Base-by-base conservation (phyloP, 2,329 filamentous ascomycete genomes). In the Kalmusia sp. region DNA sequence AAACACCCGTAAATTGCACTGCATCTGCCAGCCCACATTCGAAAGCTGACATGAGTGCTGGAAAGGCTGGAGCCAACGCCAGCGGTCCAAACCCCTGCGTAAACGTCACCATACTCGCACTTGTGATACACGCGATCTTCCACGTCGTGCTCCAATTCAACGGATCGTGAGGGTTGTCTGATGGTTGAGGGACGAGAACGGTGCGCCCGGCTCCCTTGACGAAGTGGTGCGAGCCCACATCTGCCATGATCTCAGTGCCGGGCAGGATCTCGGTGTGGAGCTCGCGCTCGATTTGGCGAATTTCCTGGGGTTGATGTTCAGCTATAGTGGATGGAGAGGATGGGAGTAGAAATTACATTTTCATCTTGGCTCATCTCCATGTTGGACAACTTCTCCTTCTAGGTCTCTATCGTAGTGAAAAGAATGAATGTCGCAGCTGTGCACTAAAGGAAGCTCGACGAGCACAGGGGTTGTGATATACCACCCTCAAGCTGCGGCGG, bases 211-310 rank as follows among this genome's bases (percentile, higher is more conserved):
- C 40, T 2, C 69, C 69, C 54, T 87, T 88, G 63, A 88, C 84
- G 62, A 88, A 88, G 68, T 87, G 85, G 69, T 87, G 84, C 1
- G 76, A 75, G 17, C 84, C 84, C 31, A 87, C 80, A 76, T 89
- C 82, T 7, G 78, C 72, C 83, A 86, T 86, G 63, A 85, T 77
- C 68, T 85, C 83, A 3, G 83, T 86, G 21, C 83, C 83, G 3
- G 83, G 83, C 34, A 84, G 70, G 51, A 86, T 80, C 56, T 83
- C 79, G 27, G 76, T 76, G 50, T 81, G 74, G 54, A 85, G 77
- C 74, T 84, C 80, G 49, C 76, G 60, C 65, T 83, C 81, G 55
- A 84, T 72, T 53, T 79, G 74, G 51, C 66, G 74, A 39, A 76
- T 69, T 60, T 79, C 79, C 76, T 79, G 57, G 7, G 17, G 4